Evolutionary conservation across 1,284 basidiomycete species (phyloP).

Genomic region (Apiotrichum sp.): DNA sequence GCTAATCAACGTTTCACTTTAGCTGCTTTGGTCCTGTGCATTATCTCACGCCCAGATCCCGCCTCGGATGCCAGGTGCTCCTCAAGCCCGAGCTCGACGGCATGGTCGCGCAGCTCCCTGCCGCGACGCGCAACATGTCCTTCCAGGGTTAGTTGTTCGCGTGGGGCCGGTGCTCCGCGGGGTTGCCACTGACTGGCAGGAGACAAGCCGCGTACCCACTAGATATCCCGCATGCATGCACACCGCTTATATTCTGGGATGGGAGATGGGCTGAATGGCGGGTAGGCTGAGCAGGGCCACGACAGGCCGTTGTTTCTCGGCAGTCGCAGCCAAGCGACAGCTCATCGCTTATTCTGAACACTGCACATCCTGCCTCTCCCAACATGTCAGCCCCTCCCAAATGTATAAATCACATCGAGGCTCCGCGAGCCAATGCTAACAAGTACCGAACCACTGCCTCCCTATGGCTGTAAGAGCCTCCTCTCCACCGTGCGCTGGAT

Average conservation of each 20-base stretch:
- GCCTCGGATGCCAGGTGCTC: slow-evolving; percentile 70
- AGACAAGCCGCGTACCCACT: neutral
- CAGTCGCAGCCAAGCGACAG: no score
- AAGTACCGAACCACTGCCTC: neutral
- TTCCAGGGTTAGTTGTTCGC: slow-evolving; percentile 59
- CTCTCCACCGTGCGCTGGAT: no score
- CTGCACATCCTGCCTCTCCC: neutral
- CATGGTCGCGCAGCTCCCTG: slow-evolving; percentile 75
- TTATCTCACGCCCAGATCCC: slow-evolving; percentile 45
- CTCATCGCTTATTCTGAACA: no score
- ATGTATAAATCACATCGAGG: slow-evolving; percentile 1
- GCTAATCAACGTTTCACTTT: neutral
- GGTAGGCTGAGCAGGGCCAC: no score
- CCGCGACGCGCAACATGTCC: slow-evolving; percentile 95
- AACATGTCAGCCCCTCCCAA: neutral
- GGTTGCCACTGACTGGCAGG: slow-evolving; percentile 1
- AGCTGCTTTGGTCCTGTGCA: neutral
- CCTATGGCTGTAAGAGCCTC: no score
- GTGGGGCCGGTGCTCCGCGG: slow-evolving; percentile 5
- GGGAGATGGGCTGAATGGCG: neutral
- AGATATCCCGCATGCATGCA: neutral
- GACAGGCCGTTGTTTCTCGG: no score
- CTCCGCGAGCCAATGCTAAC: slow-evolving; percentile 4
- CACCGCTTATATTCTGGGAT: neutral
- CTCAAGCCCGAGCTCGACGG: slow-evolving; percentile 79